Percentiles rank a stretch among this genome's conserved stretches.
Conservation (phyloP, 1,284 basidiomycete genomes). For the Tylopilus sp. region DNA sequence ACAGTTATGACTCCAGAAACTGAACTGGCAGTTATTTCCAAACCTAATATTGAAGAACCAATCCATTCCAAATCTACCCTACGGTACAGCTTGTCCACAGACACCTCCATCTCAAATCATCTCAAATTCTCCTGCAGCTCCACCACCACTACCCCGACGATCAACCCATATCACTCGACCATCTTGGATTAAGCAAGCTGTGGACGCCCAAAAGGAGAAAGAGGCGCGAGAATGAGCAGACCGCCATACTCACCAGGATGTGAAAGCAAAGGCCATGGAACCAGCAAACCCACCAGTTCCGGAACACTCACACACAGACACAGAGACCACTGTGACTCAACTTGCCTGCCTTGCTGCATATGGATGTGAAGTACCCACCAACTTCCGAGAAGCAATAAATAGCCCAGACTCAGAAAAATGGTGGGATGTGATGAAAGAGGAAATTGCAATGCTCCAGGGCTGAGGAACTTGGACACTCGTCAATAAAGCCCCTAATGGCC, state of each 20-base stretch:
- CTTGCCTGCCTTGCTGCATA: constrained; percentile 1
- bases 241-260: not conserved
- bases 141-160: not conserved
- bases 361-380: too few relatives aligned
- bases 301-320: not conserved
- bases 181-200: constrained; percentile 5
- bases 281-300: not conserved
- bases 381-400: too few relatives aligned
- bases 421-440: constrained; percentile 43
- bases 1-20: too few relatives aligned
- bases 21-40: too few relatives aligned
- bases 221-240: not conserved
- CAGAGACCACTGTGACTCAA: not conserved
- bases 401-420: constrained; percentile 25
- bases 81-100: too few relatives aligned
- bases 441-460: constrained; percentile 34
- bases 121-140: not conserved
- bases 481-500: constrained; percentile 24
- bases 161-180: not conserved
- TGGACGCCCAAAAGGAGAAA: not conserved
- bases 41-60: too few relatives aligned
- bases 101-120: too few relatives aligned
- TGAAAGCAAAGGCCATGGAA: not conserved
- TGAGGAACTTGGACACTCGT: constrained; percentile 40
- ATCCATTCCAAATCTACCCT: too few relatives aligned